Base-by-base conservation (phyloP, 129 eudicot species). In the Escallonia herrerae region DNA sequence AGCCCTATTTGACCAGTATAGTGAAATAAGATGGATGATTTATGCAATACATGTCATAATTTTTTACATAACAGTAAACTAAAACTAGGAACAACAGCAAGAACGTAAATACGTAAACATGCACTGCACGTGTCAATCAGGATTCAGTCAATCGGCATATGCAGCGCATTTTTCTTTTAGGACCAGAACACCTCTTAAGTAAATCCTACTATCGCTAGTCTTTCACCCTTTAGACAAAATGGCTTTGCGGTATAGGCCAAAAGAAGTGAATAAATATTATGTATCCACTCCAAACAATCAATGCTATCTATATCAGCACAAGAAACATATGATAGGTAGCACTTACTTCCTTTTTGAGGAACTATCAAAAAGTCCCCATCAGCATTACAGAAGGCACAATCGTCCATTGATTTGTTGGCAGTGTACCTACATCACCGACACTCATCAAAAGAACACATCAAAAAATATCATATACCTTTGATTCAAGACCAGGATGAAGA, bases 321-420 rank as follows among this genome's bases (percentile, higher is more conserved):
- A 22, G 1, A 50, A 42, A 55, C 6, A 42, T 8, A 46, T 37
- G 8, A 52, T 15, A 9, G 49, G 59, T 57, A 58, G 60, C 55
- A 89, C 99, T 80, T 80, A 94, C 99, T 89, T 80, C 97, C 99
- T 65, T 66, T 13, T 75, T 94, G 97, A 80, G 99, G 99, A 74
- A 94, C 99, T 82, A 94, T 68, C 75, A 94, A 72, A 73, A 89
- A 94, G 80, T 94, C 99, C 2, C 99, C 99, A 84, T 94, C 97
- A 47, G 99, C 97, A 79, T 85, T 94, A 77, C 99, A 94, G 74
- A 94, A 94, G 62, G 99, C 97, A 54, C 79, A 89, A 38, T 89
- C 79, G 4, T 89, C 90, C 99, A 94, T 94, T 14, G 97, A 86
- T 66, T 73, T 89, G 83, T 94, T 89, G 41, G 99, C 95, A 65